Percentiles rank a stretch among this genome's conserved stretches.
phyloP scores from a whole-genome alignment of 2,329 filamentous ascomycete genomes.

The Teratosphaeria viscida region DNA sequence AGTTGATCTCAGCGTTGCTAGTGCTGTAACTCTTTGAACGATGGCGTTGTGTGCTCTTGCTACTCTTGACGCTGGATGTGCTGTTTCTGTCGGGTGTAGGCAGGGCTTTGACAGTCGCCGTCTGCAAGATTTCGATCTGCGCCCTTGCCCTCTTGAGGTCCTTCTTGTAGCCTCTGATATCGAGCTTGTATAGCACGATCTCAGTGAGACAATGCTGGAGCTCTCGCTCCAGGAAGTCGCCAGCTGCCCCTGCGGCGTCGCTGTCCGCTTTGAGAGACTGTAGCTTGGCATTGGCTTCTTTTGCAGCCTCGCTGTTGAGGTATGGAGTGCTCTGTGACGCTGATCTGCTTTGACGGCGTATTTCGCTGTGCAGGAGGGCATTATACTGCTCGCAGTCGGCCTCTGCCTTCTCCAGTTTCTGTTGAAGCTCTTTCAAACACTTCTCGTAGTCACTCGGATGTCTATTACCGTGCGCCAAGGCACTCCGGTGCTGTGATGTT shows the following conservation, averaged over 20 bases:
- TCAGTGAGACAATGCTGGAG: conserved; percentile 29
- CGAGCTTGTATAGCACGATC: conserved; percentile 40
- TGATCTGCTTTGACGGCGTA: conserved; percentile 26
- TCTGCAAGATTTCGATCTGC: conserved; percentile 20
- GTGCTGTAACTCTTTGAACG: not conserved
- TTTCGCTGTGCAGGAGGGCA: conserved; percentile 30
- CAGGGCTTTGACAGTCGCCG: not conserved
- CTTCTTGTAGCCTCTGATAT: conserved; percentile 37
- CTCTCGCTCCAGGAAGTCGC: conserved; percentile 17
- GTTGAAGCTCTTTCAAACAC: conserved; percentile 1
- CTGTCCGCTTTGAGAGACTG: not conserved
- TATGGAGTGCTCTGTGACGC: conserved; percentile 10
- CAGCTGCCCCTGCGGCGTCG: not conserved
- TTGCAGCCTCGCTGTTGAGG: conserved; percentile 8
- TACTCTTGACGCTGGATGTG: not conserved
- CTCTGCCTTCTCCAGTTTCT: conserved; percentile 9
- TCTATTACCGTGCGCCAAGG: not conserved
- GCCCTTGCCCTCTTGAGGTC: conserved; percentile 22
- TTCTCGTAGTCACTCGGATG: not conserved
- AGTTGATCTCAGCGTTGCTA: not conserved
- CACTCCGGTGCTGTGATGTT: not conserved
- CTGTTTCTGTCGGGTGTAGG: conserved; percentile 8
- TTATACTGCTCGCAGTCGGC: conserved; percentile 32
- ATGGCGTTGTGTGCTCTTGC: not conserved
- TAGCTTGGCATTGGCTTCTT: not conserved